Conservation (phyloP, 75 land plant species). For the Cryptomeria japonica region DNA sequence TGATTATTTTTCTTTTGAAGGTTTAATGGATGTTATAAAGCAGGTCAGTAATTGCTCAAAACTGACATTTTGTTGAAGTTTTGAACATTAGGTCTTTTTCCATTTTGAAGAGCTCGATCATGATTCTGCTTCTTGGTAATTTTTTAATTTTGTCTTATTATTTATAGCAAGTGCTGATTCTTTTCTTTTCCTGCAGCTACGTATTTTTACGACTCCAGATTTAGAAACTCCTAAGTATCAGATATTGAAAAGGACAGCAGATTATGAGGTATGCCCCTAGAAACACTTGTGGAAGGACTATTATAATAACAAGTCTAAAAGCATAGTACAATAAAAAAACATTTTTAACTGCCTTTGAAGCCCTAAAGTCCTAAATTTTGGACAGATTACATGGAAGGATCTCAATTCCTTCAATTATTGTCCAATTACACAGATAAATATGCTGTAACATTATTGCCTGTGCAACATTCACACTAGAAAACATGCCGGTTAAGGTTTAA, state of each 20-base stretch:
- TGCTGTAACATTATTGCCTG: not conserved
- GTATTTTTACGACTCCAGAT: constrained; percentile 83
- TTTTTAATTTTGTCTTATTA: not conserved
- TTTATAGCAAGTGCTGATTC: not conserved
- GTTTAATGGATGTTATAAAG: constrained; percentile 76
- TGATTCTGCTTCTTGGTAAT: not conserved
- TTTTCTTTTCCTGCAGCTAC: constrained; percentile 49
- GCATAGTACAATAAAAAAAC: not conserved
- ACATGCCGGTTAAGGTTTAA: not conserved
- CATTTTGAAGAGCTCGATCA: not conserved
- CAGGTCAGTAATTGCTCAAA: constrained; percentile 58
- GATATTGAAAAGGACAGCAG: constrained; percentile 79
- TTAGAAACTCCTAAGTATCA: constrained; percentile 87
- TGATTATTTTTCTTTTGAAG: constrained; percentile 94
- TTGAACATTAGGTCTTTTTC: not conserved
- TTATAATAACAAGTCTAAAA: not conserved
- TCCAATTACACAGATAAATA: not conserved
- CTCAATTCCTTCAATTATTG: not conserved
- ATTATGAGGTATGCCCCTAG: constrained; percentile 70
- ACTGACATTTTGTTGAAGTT: not conserved
- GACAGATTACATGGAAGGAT: not conserved
- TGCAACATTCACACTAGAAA: not conserved
- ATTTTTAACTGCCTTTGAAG: not conserved
- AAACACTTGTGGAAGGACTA: not conserved
- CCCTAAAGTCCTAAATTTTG: not conserved